phyloP scores from a whole-genome alignment of 331 rosid species.

The Telfairia occidentalis region DNA sequence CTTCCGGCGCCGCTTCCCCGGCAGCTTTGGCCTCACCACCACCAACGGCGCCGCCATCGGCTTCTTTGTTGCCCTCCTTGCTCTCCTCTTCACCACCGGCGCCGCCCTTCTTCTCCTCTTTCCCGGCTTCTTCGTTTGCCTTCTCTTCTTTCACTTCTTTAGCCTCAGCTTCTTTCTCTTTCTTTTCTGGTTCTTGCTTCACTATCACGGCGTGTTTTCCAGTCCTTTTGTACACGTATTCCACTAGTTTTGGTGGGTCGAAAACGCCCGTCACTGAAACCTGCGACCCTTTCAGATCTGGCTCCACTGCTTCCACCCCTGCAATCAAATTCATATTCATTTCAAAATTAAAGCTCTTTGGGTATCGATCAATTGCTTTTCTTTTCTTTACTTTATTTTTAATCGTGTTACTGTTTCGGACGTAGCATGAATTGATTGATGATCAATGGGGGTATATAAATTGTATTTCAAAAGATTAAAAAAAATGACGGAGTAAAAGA shows the following conservation, averaged over 20 bases:
- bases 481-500: too few species aligned
- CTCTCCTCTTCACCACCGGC: not conserved
- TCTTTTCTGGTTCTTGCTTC: slow-evolving; percentile 57
- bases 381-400: not conserved
- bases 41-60: not conserved
- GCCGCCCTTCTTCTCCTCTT: slow-evolving; percentile 18
- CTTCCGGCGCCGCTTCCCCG: slow-evolving; percentile 27
- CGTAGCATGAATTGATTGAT: too few species aligned
- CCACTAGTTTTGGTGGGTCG: slow-evolving; percentile 56
- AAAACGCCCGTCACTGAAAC: slow-evolving; percentile 72
- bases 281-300: slow-evolving; percentile 67
- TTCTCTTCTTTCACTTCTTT: slow-evolving; percentile 27
- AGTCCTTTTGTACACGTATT: slow-evolving; percentile 56
- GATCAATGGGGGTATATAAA: too few species aligned
- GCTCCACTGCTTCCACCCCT: slow-evolving; percentile 74
- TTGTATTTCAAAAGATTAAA: too few species aligned
- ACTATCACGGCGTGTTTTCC: slow-evolving; percentile 63
- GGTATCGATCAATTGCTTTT: too few species aligned
- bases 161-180: slow-evolving; percentile 27
- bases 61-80: slow-evolving; percentile 9
- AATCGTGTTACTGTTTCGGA: not conserved
- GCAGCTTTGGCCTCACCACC: not conserved
- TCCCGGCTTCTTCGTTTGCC: slow-evolving; percentile 23
- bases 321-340: not conserved
- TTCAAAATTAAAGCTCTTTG: not conserved